These are phyloP conservation scores for Austroboletus novae-zelandiae DNA, from an alignment of 1,284 basidiomycete genomes.

Conservation along the genomic window DNA sequence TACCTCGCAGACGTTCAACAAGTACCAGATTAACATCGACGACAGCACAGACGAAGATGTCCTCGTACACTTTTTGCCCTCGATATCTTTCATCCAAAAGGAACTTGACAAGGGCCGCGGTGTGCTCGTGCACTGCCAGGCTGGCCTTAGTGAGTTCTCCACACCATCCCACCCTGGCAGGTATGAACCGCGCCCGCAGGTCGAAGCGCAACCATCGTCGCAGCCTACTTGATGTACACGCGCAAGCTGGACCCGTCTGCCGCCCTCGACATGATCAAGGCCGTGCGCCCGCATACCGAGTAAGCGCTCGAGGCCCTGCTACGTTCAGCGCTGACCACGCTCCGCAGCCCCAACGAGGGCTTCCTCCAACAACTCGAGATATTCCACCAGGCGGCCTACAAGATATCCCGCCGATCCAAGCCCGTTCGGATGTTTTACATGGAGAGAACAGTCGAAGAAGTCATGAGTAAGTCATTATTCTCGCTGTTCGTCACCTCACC, in stretches of 20 bases:
- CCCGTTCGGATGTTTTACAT: slow-evolving; percentile 79
- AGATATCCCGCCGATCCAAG: slow-evolving; percentile 68
- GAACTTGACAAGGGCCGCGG: slow-evolving; percentile 73
- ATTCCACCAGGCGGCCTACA: slow-evolving; percentile 70
- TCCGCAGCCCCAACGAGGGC: slow-evolving; percentile 69
- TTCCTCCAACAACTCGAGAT: slow-evolving; percentile 78
- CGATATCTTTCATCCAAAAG: slow-evolving; percentile 77
- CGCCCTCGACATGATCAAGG: slow-evolving; percentile 67
- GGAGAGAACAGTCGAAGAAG: slow-evolving; percentile 67
- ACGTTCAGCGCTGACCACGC: slow-evolving; percentile 6
- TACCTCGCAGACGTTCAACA: slow-evolving; percentile 54
- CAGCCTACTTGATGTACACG: slow-evolving; percentile 83
- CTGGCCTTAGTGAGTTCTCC: slow-evolving; percentile 71
- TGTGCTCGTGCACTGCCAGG: slow-evolving; percentile 85
- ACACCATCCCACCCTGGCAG: neutral
- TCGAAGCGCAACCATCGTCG: slow-evolving; percentile 76
- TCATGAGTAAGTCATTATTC: slow-evolving; percentile 61
- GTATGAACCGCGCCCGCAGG: slow-evolving; percentile 40
- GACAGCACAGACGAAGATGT: slow-evolving; percentile 73
- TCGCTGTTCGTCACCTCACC: neutral
- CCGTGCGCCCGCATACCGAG: slow-evolving; percentile 67
- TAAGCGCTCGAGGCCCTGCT: slow-evolving; percentile 36
- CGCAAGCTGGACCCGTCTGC: slow-evolving; percentile 59
- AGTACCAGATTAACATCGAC: slow-evolving; percentile 69
- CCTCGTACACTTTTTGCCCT: slow-evolving; percentile 70